Evolutionary conservation across 768 basidiomycete genomes (phyloP).

Genomic region (Suillus subaureus): DNA sequence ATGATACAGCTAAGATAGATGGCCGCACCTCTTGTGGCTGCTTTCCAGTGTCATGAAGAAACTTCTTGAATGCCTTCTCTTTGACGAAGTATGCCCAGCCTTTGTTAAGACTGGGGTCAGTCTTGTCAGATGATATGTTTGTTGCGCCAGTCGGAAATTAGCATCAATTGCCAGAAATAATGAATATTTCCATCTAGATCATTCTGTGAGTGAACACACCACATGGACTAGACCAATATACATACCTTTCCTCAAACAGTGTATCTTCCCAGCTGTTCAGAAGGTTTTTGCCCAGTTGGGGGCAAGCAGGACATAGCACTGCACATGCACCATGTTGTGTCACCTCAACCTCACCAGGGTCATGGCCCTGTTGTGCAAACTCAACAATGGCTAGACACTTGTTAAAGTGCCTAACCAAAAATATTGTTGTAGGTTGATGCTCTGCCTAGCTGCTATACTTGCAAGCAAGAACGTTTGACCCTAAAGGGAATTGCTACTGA

Average conservation of each 20-base stretch:
- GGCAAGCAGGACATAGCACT: conserved; percentile 18
- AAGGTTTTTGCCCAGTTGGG: conserved; percentile 13
- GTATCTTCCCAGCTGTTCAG: conserved; percentile 5
- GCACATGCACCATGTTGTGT: conserved; percentile 12
- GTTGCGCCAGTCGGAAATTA: conserved; percentile 34
- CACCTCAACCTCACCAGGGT: background rate
- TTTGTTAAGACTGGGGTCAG: conserved; percentile 25
- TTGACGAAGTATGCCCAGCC: conserved; percentile 33
- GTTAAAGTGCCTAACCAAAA: no score
- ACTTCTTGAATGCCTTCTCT: conserved; percentile 18
- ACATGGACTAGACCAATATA: background rate
- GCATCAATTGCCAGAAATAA: conserved; percentile 34
- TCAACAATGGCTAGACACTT: no score
- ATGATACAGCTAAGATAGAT: no score
- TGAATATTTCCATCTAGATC: conserved; percentile 29
- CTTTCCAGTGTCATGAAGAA: conserved; percentile 18
- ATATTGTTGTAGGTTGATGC: no score
- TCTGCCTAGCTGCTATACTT: no score
- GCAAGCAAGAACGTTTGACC: no score
- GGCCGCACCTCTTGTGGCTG: conserved; percentile 21
- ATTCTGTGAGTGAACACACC: background rate
- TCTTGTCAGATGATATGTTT: conserved; percentile 16
- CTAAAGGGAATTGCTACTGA: no score
- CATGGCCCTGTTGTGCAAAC: no score
- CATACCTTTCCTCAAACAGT: background rate